These are phyloP conservation scores for Globisporangium solare DNA, from an alignment of 352 stramenopile genomes.

Conservation along the genomic window DNA sequence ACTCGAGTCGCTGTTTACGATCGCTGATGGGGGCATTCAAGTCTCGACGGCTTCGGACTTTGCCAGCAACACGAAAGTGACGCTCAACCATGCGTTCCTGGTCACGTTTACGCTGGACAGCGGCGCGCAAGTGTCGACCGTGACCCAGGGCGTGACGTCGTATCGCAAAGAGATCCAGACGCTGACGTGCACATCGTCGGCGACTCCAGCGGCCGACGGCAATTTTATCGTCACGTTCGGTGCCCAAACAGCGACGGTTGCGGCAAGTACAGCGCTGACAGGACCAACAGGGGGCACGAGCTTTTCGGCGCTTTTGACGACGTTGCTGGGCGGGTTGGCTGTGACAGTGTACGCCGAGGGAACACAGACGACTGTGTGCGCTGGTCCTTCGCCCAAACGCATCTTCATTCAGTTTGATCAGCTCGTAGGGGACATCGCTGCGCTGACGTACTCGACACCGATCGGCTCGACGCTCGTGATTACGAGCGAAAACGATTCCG, in stretches of 20 bases:
- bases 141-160: slow-evolving; percentile 35
- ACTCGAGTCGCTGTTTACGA: slow-evolving; percentile 81
- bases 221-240: slow-evolving; percentile 59
- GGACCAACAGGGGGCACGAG: slow-evolving; percentile 16
- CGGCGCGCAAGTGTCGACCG: slow-evolving; percentile 29
- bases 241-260: slow-evolving; percentile 27
- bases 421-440: slow-evolving; percentile 49
- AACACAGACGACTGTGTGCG: slow-evolving; percentile 46
- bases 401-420: slow-evolving; percentile 78
- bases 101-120: slow-evolving; percentile 64
- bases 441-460: slow-evolving; percentile 36
- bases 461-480: slow-evolving; percentile 29
- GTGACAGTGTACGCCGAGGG: slow-evolving; percentile 40
- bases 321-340: slow-evolving; percentile 23
- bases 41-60: slow-evolving; percentile 48
- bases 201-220: slow-evolving; percentile 26
- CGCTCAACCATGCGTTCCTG: slow-evolving; percentile 37
- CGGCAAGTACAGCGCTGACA: slow-evolving; percentile 41
- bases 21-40: slow-evolving; percentile 67
- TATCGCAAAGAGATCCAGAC: slow-evolving; percentile 75
- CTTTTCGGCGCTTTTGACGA: slow-evolving; percentile 24
- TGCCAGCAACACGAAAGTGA: slow-evolving; percentile 22
- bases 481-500: slow-evolving; percentile 36
- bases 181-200: slow-evolving; percentile 51
- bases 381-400: slow-evolving; percentile 23